Conservation (phyloP, 108 stramenopile genomes). For the Pseudonitzschia pungens region DNA sequence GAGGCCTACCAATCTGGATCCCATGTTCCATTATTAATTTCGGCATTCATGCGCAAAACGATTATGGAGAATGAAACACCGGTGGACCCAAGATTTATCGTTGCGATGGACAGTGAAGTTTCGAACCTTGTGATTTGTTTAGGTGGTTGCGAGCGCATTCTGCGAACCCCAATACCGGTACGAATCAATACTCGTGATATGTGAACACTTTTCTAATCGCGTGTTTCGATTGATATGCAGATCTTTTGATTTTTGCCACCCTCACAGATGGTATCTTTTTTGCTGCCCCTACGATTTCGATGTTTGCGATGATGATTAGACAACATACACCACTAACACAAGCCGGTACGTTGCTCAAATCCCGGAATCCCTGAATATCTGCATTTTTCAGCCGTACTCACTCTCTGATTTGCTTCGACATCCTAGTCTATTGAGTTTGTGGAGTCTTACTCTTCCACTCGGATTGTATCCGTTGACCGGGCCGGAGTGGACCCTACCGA, state of each 20-base stretch:
- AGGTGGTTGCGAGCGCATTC: slow-evolving; percentile 43
- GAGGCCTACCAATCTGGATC: slow-evolving; percentile 25
- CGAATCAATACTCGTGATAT: not conserved
- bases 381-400: slow-evolving; percentile 20
- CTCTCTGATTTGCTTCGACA: slow-evolving; percentile 18
- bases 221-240: too few species aligned
- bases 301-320: not conserved
- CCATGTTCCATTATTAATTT: slow-evolving; percentile 45
- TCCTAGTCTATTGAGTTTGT: slow-evolving; percentile 31
- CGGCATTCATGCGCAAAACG: slow-evolving; percentile 37
- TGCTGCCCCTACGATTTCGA: not conserved
- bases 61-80: slow-evolving; percentile 32
- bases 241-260: not conserved
- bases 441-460: slow-evolving; percentile 54
- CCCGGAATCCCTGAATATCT: not conserved
- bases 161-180: slow-evolving; percentile 40
- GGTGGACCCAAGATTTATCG: slow-evolving; percentile 20
- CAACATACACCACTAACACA: slow-evolving; percentile 8
- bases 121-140: slow-evolving; percentile 32
- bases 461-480: slow-evolving; percentile 47
- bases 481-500: slow-evolving; percentile 39
- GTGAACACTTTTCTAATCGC: too few species aligned
- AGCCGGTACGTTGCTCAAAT: slow-evolving; percentile 2
- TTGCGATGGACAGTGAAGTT: slow-evolving; percentile 43
- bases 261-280: not conserved